phyloP scores from a whole-genome alignment of 768 basidiomycete genomes.

The Hypsizygus marmoreus region DNA sequence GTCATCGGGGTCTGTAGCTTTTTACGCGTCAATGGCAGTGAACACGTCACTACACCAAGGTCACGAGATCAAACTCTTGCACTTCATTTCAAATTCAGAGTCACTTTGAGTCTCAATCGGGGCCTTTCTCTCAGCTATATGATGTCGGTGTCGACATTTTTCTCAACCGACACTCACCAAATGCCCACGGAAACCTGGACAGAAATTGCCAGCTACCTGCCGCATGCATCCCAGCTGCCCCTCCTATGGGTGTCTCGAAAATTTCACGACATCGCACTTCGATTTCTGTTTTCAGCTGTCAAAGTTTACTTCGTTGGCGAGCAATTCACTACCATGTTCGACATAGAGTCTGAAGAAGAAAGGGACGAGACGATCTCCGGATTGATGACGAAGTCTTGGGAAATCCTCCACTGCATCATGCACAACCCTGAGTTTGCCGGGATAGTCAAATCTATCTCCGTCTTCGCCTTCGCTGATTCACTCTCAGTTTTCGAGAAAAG shows the following conservation, averaged over 20 bases:
- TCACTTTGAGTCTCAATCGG: too few relatives aligned
- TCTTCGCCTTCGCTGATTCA: conserved; percentile 36
- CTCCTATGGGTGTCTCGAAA: conserved; percentile 36
- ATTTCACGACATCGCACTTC: conserved; percentile 37
- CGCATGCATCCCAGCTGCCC: conserved; percentile 23
- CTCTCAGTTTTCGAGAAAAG: conserved; percentile 39
- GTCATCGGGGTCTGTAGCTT: too few relatives aligned
- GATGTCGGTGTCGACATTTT: too few relatives aligned
- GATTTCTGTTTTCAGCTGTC: conserved; percentile 34
- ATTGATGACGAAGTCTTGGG: conserved; percentile 42
- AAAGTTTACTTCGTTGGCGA: conserved; percentile 38
- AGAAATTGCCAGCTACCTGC: conserved; percentile 31
- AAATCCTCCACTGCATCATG: conserved; percentile 38
- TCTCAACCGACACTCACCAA: background rate
- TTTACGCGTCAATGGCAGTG: too few relatives aligned
- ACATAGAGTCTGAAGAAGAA: conserved; percentile 34
- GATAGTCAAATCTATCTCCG: conserved; percentile 35
- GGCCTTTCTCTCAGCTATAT: too few relatives aligned
- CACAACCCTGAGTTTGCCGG: conserved; percentile 34
- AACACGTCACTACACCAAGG: too few relatives aligned
- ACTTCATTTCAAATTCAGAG: too few relatives aligned
- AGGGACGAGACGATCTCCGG: conserved; percentile 25
- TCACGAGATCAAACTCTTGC: too few relatives aligned
- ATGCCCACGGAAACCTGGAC: conserved; percentile 42
- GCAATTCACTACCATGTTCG: conserved; percentile 21